Evolutionary conservation across 768 basidiomycete genomes (phyloP), one percentile per base, ranked within the genome.

Genomic region (Hydnum rufescens): DNA sequence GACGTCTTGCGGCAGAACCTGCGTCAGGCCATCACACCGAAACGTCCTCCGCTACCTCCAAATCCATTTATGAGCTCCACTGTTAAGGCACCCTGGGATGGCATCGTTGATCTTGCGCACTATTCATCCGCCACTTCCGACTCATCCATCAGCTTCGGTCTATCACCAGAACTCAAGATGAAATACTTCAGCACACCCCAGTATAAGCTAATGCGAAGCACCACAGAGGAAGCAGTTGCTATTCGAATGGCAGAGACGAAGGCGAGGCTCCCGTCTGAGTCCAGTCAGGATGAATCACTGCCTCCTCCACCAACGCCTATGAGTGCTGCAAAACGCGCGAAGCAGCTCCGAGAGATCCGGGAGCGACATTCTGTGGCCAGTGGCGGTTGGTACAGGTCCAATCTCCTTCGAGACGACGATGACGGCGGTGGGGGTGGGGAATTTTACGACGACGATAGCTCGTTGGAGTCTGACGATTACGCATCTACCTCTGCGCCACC

Each of bases 31-130:
- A 19, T 30, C 30, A 36, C 26, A 4, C 53, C 53, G 8, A 34
- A 29, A n/a, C 25, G 53, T 26, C 28, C 53, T 8, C 53, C 53
- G 13, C 8, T 47, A 1, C 13, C 8, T 16, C 16, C 8, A 13
- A 47, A 47, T 1, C 44, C 44, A 13, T 47, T 47, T 47, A 13
- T 8, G 8, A 16, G 13, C 26, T 47, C 44, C 16, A 47, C 25
- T 25, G 16, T 34, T 4, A 55, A 49, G n/a, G 26, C 44, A n/a
- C 26, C 53, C n/a, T 55, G 54, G 55, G 42, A 55, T 39, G 55
- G 54, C 16, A 19, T 56, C 18, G 55, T 56, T 6, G 54, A 56
- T 28, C 54, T 56, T 13, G 18, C 26, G 16, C 25, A 50, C 13
- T 47, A 47, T 26, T 16, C 44, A 13, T 16, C 16, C 26, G 13